Evolutionary conservation across 2,329 filamentous ascomycete species (phyloP).

Genomic region (Plectosphaerella plurivora): DNA sequence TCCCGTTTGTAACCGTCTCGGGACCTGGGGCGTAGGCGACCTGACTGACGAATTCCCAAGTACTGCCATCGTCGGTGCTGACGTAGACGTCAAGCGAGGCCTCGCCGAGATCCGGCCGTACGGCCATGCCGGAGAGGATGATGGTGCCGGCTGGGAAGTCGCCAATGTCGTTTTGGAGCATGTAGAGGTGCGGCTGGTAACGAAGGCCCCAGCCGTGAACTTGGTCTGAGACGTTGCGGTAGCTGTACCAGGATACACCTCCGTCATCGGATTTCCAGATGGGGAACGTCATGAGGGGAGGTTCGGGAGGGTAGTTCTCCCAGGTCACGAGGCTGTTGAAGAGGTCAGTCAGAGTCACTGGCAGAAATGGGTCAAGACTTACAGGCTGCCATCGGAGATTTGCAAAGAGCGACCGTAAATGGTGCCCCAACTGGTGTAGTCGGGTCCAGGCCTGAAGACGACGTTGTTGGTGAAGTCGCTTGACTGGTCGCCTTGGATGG

Average conservation of each 20-base stretch:
- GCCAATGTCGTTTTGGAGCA: slow-evolving; percentile 54
- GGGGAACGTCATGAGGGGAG: slow-evolving; percentile 50
- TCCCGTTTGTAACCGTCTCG: slow-evolving; percentile 57
- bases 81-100: slow-evolving; percentile 70
- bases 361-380: too few relatives aligned
- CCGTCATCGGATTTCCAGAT: slow-evolving; percentile 49
- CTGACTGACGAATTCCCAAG: slow-evolving; percentile 64
- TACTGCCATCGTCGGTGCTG: slow-evolving; percentile 52
- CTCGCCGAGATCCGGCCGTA: slow-evolving; percentile 52
- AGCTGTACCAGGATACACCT: slow-evolving; percentile 57
- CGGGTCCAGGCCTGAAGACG: slow-evolving; percentile 1
- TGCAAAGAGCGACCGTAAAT: background rate
- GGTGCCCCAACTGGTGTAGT: slow-evolving; percentile 2
- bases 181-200: slow-evolving; percentile 66
- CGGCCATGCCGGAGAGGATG: slow-evolving; percentile 56
- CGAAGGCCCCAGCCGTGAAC: slow-evolving; percentile 61
- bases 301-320: slow-evolving; percentile 54
- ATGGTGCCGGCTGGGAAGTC: slow-evolving; percentile 59
- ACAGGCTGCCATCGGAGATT: background rate
- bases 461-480: slow-evolving; percentile 5
- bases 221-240: slow-evolving; percentile 59
- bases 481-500: background rate
- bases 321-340: slow-evolving; percentile 38
- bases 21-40: slow-evolving; percentile 57
- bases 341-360: too few relatives aligned